Conservation (phyloP, 2,329 filamentous ascomycete species). For the Penicillium sclerotigenum region DNA sequence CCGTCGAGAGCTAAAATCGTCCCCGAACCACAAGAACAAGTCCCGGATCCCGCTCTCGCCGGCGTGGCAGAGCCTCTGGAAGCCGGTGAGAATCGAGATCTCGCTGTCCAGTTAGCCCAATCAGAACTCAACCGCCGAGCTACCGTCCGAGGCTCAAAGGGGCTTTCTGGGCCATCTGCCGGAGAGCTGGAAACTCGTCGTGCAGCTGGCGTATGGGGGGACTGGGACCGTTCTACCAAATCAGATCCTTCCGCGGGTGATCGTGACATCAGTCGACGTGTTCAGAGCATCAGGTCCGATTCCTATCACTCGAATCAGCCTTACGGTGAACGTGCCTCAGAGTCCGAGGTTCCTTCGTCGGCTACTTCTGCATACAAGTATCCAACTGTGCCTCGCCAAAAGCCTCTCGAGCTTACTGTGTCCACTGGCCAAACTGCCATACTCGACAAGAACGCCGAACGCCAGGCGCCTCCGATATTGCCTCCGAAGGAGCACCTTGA, state of each 20-base stretch:
- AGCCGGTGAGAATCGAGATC: constrained; percentile 66
- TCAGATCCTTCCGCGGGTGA: constrained; percentile 34
- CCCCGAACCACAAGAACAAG: constrained; percentile 17
- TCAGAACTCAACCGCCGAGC: constrained; percentile 68
- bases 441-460: constrained; percentile 15
- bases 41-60: constrained; percentile 58
- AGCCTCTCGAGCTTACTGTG: constrained; percentile 23
- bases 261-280: constrained; percentile 50
- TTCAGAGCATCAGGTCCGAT: constrained; percentile 50
- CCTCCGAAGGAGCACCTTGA: constrained; percentile 40
- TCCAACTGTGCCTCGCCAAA: constrained; percentile 42
- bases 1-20: constrained; percentile 12
- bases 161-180: constrained; percentile 40
- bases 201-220: constrained; percentile 52
- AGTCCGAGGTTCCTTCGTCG: constrained; percentile 13
- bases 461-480: constrained; percentile 32
- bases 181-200: constrained; percentile 58
- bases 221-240: constrained; percentile 49
- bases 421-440: constrained; percentile 19
- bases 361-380: constrained; percentile 41
- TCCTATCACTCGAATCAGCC: constrained; percentile 28
- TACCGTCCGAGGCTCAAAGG: constrained; percentile 58
- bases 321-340: constrained; percentile 6
- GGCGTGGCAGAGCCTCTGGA: constrained; percentile 62
- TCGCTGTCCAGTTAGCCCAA: constrained; percentile 73